phyloP scores from a whole-genome alignment of 371 early-diverging fungal genomes.

The Circinella minor region DNA sequence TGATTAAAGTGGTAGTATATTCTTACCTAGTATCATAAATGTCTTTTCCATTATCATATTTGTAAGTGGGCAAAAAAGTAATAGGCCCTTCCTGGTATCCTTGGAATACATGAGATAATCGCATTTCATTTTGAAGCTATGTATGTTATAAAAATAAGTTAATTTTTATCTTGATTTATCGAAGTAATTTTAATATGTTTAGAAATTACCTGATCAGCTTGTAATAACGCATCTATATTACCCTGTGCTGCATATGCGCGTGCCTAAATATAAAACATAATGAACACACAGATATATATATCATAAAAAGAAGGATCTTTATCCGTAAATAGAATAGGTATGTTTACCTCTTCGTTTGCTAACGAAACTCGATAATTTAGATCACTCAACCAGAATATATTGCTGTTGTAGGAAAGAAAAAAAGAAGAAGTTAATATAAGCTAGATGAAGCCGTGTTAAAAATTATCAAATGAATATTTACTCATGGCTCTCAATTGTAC shows the following conservation, averaged over 20 bases:
- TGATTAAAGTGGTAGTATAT: no score
- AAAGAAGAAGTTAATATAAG: no score
- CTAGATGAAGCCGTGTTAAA: background rate
- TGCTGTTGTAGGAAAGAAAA: conserved; percentile 34
- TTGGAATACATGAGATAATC: conserved; percentile 67
- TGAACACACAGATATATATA: background rate
- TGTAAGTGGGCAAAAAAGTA: conserved; percentile 92
- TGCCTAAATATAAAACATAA: conserved; percentile 23
- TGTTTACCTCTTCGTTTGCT: conserved; percentile 69
- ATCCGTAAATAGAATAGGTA: background rate
- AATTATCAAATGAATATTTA: conserved; percentile 21
- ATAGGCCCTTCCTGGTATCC: conserved; percentile 85
- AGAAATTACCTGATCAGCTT: conserved; percentile 55
- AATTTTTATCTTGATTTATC: background rate
- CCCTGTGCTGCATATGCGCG: conserved; percentile 37
- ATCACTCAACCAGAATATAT: conserved; percentile 90
- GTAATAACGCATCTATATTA: conserved; percentile 46
- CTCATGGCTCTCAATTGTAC: conserved; percentile 76
- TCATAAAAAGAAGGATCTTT: background rate
- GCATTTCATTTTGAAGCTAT: conserved; percentile 75
- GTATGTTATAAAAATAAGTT: no score
- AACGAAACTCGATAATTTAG: conserved; percentile 87
- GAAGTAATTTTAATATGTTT: background rate
- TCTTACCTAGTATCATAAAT: conserved; percentile 82
- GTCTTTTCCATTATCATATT: conserved; percentile 86